Base-by-base conservation (phyloP, 345 rosid genomes). In the Carallia brachiata region DNA sequence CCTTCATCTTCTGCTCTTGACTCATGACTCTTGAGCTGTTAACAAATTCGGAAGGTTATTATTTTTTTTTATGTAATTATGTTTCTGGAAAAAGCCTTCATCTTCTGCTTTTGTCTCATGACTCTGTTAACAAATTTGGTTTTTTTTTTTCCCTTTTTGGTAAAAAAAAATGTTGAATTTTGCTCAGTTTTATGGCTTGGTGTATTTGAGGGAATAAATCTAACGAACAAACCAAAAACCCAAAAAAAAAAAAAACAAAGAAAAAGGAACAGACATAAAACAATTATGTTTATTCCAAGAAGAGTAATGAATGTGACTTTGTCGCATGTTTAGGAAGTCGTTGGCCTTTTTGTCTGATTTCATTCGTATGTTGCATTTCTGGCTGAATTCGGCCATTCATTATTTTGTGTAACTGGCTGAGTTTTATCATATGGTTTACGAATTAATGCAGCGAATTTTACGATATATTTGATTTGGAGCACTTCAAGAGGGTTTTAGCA, bases 381-480 rank as follows among this genome's bases (percentile, higher is more conserved):
- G 3, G 53, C 36, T 37, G 52, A 67, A 67, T 67, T 37, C 50
- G 55, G 62, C 36, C 3, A 15, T 23, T 55, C 23, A 37, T 56
- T 30, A 57, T 40, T 44, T 57, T 40, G 28, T 68, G 7, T 40
- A 6, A 39, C 5, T 30, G 66, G 55, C 52, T 69, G 13, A 44
- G 13, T 12, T 44, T 44, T 44, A 44, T 44, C 12, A 10, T 12
- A 12, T 44, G 50, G 16, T 3, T 10, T 7, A 13, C 34, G n/a
- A 18, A 27, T 61, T 16, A 58, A 59, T 80, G 90, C 90, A 96
- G 99, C 78, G 98, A 95, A 73, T 96, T 96, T 61, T 80, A 92
- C 19, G 99, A 92, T 81, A 92, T 96, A 76, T 96, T 96, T 75
- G 98, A 92, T 73, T 72, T 92, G 87, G 92, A 84, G 74, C 87